Base-by-base conservation (phyloP, 2,329 filamentous ascomycete species). In the Alternaria dauci region DNA sequence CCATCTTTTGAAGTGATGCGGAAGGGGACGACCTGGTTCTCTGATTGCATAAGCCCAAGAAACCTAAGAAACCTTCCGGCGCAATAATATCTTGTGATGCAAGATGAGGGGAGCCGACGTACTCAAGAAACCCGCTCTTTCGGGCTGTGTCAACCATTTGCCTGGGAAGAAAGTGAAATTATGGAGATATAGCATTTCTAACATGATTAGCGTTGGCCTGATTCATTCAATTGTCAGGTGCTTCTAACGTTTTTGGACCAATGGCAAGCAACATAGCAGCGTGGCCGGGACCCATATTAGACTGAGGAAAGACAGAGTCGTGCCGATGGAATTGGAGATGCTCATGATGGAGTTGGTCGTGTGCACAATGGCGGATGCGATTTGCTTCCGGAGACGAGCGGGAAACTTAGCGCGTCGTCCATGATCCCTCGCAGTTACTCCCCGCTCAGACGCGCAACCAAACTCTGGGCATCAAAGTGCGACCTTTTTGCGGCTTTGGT, bases 1-100 rank as follows among this genome's bases (percentile, higher is more conserved):
- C 88, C 88, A 75, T 97, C 94, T 2, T 87, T 83, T 0, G 93
- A 95, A 1, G 79, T 80, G 48, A 97, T 80, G 23, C 86, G 87
- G 77, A 97, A 97, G 0, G 94, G 91, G 3, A 91, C 92, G 9
- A 96, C 90, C 80, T 98, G 94, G 68, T 93, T 93, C 71, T 88
- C 91, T 94, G 68, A 30, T 34, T 30, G 25, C 8, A 58, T 76
- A 62, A 76, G 65, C 38, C 32, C 46, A 50, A 50, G 34, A 36
- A 50, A 36, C 46, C 16, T 36, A 50, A 50, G 34, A 36, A 50
- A 36, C 46, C 16, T 36, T 26, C 23, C 14, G 32, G 46, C 30
- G 20, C 46, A 18, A 2, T 7, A 30, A 2, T 7, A 30, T 34
- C 32, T 1, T 34, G 12, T 23, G 18, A 14, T 7, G 18, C 23